Evolutionary conservation across 352 stramenopile genomes (phyloP), one percentile per base, ranked within the genome.

Genomic region (Globisporangium cylindrosporum): DNA sequence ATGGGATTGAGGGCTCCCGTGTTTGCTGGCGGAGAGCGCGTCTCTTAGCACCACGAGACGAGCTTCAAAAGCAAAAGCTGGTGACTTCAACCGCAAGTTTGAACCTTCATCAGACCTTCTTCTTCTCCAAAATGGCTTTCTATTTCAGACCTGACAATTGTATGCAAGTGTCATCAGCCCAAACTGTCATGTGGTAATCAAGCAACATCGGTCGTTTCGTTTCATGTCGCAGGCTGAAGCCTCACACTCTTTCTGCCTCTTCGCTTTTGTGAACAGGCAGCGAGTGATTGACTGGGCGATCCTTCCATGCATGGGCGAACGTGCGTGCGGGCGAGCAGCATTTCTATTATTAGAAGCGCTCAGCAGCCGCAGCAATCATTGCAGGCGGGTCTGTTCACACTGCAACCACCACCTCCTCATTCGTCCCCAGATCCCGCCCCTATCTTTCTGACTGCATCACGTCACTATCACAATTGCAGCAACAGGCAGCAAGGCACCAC

Each of bases 281-380:
- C 10, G 12, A 43, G 36, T 43, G 36, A 43, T 0, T 38, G 32
- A 43, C 32, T 38, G 7, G 1, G 36, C 14, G 38, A 48, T 48
- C 20, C 18, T 51, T 51, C 43, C 7, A 51, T 24, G 18, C 12
- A 4, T 46, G 38, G 4, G 12, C 38, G 38, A 2, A 15, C 14
- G 38, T 48, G 14, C 12, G 15, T 49, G 41, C 15, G 15, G 12
- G 38, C 9, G 36, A 15, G 41, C 41, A 4, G 32, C 32, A 38
- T 27, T 68, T 18, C 20, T 75, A 20, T n/a, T 27, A 2, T 61
- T 46, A 61, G 55, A 29, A 41, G 36, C 36, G 32, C 32, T 38
- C 36, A 59, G 20, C 48, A 24, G 18, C 18, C 48, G 4, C 48
- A 15, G 24, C 51, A 58, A 15, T 43, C 41, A 49, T 49, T n/a